Evolutionary conservation across 352 stramenopile genomes (phyloP).

Genomic region (Phytophthora agathidicida): DNA sequence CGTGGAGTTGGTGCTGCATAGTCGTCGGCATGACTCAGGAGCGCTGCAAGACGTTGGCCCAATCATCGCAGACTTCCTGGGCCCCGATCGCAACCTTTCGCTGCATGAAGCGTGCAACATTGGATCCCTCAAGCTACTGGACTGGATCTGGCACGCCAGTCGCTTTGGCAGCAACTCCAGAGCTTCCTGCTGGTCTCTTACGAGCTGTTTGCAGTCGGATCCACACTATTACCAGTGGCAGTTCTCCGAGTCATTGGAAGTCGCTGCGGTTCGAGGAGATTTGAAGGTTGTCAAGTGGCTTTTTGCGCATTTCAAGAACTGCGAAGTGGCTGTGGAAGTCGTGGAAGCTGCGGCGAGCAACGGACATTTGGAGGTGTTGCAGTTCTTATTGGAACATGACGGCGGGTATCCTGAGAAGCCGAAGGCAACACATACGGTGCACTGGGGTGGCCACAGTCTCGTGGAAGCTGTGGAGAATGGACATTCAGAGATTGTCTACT

Average conservation of each 20-base stretch:
- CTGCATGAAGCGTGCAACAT: neutral
- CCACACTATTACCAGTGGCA: constrained; percentile 4
- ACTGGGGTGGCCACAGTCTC: neutral
- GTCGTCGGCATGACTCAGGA: neutral
- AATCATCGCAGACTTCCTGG: neutral
- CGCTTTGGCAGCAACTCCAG: neutral
- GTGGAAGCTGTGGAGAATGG: neutral
- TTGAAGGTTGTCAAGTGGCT: constrained; percentile 5
- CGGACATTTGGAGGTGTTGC: neutral
- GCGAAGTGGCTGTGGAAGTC: neutral
- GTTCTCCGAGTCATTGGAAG: neutral
- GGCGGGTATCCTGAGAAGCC: neutral
- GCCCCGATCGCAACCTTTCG: neutral
- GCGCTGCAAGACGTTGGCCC: constrained; percentile 8
- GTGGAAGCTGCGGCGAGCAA: neutral
- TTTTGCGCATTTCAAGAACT: neutral
- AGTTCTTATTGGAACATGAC: neutral
- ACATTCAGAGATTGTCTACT: neutral
- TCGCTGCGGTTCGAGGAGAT: constrained; percentile 1
- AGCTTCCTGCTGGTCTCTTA: neutral
- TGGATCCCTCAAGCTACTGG: neutral
- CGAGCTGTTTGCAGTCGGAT: neutral
- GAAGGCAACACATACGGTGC: neutral
- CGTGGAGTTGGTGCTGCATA: constrained; percentile 2
- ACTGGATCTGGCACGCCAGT: constrained; percentile 4